Evolutionary conservation across 2,329 filamentous ascomycete species (phyloP), one percentile per base, ranked within the genome.

Genomic region (Raffaelea deltoideospora): DNA sequence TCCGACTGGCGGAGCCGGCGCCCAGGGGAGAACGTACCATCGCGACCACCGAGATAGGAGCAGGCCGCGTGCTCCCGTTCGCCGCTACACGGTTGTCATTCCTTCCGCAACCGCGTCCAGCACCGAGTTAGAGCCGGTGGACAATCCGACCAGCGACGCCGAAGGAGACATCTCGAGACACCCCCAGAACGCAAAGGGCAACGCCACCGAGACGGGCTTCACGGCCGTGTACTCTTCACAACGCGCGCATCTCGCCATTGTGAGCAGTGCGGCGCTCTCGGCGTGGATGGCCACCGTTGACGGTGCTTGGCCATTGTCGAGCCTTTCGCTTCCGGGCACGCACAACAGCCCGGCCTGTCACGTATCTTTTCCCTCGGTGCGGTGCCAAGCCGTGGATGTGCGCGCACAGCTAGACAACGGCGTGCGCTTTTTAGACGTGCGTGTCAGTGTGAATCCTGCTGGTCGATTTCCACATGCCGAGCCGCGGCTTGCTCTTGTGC

Each of bases 281-380:
- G 59, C 65, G 37, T 94, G 90, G 90, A 96, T 96, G 87, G 58
- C 65, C 39, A 67, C 76, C 42, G 66, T 96, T 30, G 64, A 69
- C 41, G 72, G 87, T 49, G 67, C 75, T 17, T 79, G 74, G 35
- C 76, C 84, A 2, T 64, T 96, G 5, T 81, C 83, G 1, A 69
- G 79, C 3, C 72, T 98, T 34, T 90, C 81, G 34, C 90, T 96
- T 43, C 90, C 90, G 0, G 90, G 90, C 44, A 95, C 90, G 0
- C 90, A 98, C 64, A 96, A 98, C 60, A 84, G 82, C 15, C 84
- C 90, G 7, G 92, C 87, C 10, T 79, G 73, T 59, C 69, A 92
- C 63, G 69, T 73, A 34, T 87, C 90, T 11, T 69, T 95, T 5
- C 90, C 90, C 1, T 93, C 85, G 1, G 90, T 96, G 20, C 80